These are phyloP conservation scores for Aureobasidium uvarum DNA, from an alignment of 2,329 filamentous ascomycete genomes.

Conservation along the genomic window DNA sequence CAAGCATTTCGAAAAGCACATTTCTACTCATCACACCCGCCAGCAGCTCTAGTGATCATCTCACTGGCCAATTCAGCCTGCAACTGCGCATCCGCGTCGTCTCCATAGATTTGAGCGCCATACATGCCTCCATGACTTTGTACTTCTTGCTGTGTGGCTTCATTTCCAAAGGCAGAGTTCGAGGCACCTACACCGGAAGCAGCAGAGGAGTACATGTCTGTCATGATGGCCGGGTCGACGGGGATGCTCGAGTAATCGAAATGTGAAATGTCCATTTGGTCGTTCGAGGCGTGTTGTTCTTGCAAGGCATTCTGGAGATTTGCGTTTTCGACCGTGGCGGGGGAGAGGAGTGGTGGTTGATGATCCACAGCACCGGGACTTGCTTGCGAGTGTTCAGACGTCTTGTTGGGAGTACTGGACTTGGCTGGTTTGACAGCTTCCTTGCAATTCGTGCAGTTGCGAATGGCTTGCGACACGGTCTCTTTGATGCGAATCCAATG, in stretches of 20 bases:
- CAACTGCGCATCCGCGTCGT: conserved; percentile 32
- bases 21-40: background rate
- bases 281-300: background rate
- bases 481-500: conserved; percentile 99
- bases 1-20: too few relatives aligned
- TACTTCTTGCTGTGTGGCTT: background rate
- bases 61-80: conserved; percentile 28
- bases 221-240: background rate
- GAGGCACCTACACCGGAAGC: background rate
- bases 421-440: conserved; percentile 46
- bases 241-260: background rate
- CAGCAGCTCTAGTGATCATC: background rate
- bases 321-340: conserved; percentile 21
- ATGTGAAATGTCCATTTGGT: background rate
- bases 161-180: background rate
- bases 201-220: background rate
- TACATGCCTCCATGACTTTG: conserved; percentile 24
- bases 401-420: background rate
- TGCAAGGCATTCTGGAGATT: conserved; percentile 2
- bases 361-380: conserved; percentile 2
- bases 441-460: conserved; percentile 87
- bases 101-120: conserved; percentile 21
- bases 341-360: background rate
- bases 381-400: conserved; percentile 36
- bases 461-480: conserved; percentile 91